Evolutionary conservation across 2,329 filamentous ascomycete species (phyloP).

Genomic region (Dothideomycetes sp.): DNA sequence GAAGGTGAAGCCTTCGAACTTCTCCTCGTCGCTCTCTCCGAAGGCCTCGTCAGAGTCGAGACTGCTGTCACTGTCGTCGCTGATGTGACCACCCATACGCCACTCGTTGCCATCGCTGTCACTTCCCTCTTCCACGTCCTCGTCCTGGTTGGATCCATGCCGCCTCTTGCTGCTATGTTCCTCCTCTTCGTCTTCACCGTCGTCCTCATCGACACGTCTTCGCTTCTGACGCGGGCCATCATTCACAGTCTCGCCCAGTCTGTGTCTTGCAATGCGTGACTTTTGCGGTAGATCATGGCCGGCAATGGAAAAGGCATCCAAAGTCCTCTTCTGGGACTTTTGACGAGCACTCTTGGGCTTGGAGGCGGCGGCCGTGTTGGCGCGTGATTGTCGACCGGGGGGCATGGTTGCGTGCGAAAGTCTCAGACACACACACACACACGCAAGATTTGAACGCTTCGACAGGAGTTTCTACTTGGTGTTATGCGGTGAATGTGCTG

Average conservation of each 20-base stretch:
- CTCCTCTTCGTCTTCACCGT: constrained; percentile 39
- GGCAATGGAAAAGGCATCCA: constrained; percentile 57
- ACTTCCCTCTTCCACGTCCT: constrained; percentile 59
- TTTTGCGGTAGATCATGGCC: constrained; percentile 43
- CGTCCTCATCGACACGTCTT: constrained; percentile 36
- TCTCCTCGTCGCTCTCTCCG: constrained; percentile 78
- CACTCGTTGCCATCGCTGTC: constrained; percentile 82
- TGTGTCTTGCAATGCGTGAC: constrained; percentile 42
- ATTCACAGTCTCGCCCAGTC: constrained; percentile 44
- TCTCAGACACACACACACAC: neutral
- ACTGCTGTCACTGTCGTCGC: constrained; percentile 56
- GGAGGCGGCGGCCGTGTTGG: constrained; percentile 17
- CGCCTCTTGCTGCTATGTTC: constrained; percentile 19
- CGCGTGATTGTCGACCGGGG: constrained; percentile 25
- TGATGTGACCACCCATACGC: constrained; percentile 58
- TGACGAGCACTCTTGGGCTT: constrained; percentile 23
- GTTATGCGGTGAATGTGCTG: too few relatives aligned
- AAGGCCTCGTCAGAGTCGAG: constrained; percentile 73
- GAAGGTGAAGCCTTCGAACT: constrained; percentile 66
- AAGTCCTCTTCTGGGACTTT: constrained; percentile 41
- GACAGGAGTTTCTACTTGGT: too few relatives aligned
- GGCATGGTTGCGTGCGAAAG: constrained; percentile 27
- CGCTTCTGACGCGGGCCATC: constrained; percentile 32
- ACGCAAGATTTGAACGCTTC: neutral
- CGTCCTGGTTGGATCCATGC: constrained; percentile 18